These are phyloP conservation scores for Houttuynia cordata DNA, from an alignment of 164 flowering plant species.

Conservation along the genomic window DNA sequence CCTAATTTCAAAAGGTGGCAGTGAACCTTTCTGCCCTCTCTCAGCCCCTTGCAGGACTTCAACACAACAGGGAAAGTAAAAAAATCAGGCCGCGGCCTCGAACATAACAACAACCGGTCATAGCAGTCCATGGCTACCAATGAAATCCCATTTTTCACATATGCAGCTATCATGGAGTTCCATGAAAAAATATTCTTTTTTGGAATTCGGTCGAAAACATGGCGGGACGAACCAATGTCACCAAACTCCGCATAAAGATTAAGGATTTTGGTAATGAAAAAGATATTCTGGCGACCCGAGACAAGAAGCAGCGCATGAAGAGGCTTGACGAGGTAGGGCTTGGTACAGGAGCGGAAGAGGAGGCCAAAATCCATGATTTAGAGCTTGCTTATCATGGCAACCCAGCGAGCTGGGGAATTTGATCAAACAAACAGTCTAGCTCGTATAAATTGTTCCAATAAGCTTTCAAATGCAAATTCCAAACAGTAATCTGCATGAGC, in stretches of 20 bases:
- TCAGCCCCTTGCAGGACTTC: slow-evolving; percentile 41
- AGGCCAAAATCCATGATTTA: too few species aligned
- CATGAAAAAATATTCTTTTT: slow-evolving; percentile 44
- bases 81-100: not conserved
- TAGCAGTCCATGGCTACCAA: slow-evolving; percentile 33
- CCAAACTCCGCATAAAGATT: slow-evolving; percentile 14
- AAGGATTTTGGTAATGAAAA: not conserved
- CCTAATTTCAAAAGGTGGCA: slow-evolving; percentile 44
- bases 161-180: slow-evolving; percentile 60
- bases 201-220: slow-evolving; percentile 29
- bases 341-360: too few species aligned
- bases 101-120: slow-evolving; percentile 19
- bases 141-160: slow-evolving; percentile 20
- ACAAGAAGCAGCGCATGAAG: too few species aligned
- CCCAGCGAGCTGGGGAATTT: not conserved
- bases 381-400: too few species aligned
- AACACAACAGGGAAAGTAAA: slow-evolving; percentile 25
- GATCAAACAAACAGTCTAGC: not conserved
- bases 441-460: not conserved
- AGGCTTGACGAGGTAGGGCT: too few species aligned
- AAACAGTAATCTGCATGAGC: too few species aligned
- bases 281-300: too few species aligned
- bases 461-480: not conserved
- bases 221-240: slow-evolving; percentile 24
- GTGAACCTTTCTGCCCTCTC: slow-evolving; percentile 44